Percentiles rank a stretch among this genome's conserved stretches.
Conservation (phyloP, 2,329 filamentous ascomycete species). For the Colletotrichum sp. region DNA sequence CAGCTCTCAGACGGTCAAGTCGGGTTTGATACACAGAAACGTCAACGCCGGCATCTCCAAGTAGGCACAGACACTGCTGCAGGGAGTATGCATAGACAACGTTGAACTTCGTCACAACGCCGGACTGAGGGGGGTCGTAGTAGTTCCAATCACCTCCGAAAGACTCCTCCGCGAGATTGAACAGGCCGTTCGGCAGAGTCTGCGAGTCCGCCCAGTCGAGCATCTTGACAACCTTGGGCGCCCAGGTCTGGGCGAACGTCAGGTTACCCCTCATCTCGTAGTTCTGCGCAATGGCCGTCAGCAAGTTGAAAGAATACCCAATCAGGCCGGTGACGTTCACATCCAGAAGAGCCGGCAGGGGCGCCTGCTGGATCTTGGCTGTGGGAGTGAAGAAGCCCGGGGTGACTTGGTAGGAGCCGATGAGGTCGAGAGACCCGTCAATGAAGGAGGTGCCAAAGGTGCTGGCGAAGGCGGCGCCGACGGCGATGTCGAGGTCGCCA, state of each 20-base stretch:
- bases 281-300: constrained; percentile 30
- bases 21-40: constrained; percentile 24
- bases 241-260: constrained; percentile 29
- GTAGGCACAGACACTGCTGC: constrained; percentile 26
- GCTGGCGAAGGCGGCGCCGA: constrained; percentile 27
- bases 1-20: constrained; percentile 25
- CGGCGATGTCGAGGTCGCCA: constrained; percentile 33
- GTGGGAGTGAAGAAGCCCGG: constrained; percentile 35
- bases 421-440: constrained; percentile 22
- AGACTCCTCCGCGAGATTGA: constrained; percentile 28
- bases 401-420: constrained; percentile 31
- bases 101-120: constrained; percentile 35
- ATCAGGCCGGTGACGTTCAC: constrained; percentile 33
- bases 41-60: constrained; percentile 23
- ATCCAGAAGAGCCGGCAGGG: constrained; percentile 21
- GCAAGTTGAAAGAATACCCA: constrained; percentile 37
- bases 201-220: constrained; percentile 38
- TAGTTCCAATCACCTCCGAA: constrained; percentile 39
- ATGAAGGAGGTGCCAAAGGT: constrained; percentile 29
- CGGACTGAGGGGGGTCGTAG: constrained; percentile 33
- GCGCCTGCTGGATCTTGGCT: constrained; percentile 34
- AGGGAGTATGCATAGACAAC: constrained; percentile 33
- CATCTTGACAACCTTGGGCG: constrained; percentile 29
- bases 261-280: constrained; percentile 32
- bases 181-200: constrained; percentile 23